Evolutionary conservation across 2,329 filamentous ascomycete genomes (phyloP).

Genomic region (Colletotrichum euphorbiae): DNA sequence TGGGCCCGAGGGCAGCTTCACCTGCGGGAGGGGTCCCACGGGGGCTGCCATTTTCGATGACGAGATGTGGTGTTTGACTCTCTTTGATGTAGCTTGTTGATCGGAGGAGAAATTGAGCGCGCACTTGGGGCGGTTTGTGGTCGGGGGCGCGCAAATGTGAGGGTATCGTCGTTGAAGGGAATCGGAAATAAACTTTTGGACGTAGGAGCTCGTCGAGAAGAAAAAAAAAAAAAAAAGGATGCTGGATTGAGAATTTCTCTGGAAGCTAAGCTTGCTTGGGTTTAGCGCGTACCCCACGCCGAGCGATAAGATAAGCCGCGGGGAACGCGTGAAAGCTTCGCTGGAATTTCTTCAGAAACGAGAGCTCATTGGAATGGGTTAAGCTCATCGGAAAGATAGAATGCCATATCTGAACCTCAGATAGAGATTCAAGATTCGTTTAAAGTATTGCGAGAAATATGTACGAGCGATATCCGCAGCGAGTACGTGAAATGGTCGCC

Average conservation of each 20-base stretch:
- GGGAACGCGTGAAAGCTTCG: conserved; percentile 19
- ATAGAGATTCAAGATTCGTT: too few relatives aligned
- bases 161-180: conserved; percentile 32
- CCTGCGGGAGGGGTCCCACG: conserved; percentile 81
- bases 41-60: conserved; percentile 79
- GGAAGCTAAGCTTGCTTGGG: background rate
- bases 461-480: too few relatives aligned
- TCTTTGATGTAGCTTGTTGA: background rate
- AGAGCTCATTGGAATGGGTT: conserved; percentile 4
- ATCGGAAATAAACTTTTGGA: conserved; percentile 32
- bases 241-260: conserved; percentile 40
- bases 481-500: too few relatives aligned
- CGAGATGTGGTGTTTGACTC: conserved; percentile 3
- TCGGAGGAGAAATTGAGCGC: background rate
- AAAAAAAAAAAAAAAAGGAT: conserved; percentile 36
- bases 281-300: conserved; percentile 25
- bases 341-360: background rate
- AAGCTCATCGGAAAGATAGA: background rate
- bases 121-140: conserved; percentile 1
- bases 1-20: conserved; percentile 86
- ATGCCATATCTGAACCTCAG: background rate
- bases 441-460: too few relatives aligned
- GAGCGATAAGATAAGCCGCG: conserved; percentile 38
- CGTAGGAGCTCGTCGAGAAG: conserved; percentile 9
- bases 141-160: conserved; percentile 6